Evolutionary conservation across 2,329 filamentous ascomycete genomes (phyloP).

Genomic region (Fusarium sp.): DNA sequence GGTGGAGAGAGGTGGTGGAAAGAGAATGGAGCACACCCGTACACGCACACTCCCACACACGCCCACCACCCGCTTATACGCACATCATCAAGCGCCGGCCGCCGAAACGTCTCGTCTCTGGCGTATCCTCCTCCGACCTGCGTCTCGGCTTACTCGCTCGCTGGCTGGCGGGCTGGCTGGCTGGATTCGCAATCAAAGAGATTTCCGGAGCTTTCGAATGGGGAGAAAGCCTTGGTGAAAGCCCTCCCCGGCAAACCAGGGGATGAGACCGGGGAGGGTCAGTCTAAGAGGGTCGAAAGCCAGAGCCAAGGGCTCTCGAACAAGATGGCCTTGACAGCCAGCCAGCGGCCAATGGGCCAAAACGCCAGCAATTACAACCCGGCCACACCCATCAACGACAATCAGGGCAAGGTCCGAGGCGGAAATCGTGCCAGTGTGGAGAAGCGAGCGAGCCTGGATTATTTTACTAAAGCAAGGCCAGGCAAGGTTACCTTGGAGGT

Average conservation of each 20-base stretch:
- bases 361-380: conserved; percentile 22
- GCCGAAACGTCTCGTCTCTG: conserved; percentile 35
- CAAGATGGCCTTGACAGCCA: neutral
- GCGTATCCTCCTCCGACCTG: conserved; percentile 25
- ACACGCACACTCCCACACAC: conserved; percentile 41
- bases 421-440: conserved; percentile 52
- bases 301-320: conserved; percentile 21
- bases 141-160: conserved; percentile 23
- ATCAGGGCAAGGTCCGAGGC: conserved; percentile 33
- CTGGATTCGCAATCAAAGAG: neutral
- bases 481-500: conserved; percentile 26
- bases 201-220: neutral
- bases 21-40: conserved; percentile 34
- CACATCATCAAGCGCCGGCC: conserved; percentile 44
- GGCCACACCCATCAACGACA: conserved; percentile 33
- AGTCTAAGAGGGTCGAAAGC: conserved; percentile 22
- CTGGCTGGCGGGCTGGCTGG: neutral
- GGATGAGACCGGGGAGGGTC: conserved; percentile 1
- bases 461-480: conserved; percentile 53
- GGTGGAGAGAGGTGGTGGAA: conserved; percentile 37
- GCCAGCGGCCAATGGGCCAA: conserved; percentile 19
- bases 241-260: conserved; percentile 26
- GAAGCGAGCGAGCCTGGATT: conserved; percentile 55
- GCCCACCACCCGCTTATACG: conserved; percentile 40
- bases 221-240: conserved; percentile 10